phyloP scores from a whole-genome alignment of 2,329 filamentous ascomycete genomes.

The Beauveria brongniartii region DNA sequence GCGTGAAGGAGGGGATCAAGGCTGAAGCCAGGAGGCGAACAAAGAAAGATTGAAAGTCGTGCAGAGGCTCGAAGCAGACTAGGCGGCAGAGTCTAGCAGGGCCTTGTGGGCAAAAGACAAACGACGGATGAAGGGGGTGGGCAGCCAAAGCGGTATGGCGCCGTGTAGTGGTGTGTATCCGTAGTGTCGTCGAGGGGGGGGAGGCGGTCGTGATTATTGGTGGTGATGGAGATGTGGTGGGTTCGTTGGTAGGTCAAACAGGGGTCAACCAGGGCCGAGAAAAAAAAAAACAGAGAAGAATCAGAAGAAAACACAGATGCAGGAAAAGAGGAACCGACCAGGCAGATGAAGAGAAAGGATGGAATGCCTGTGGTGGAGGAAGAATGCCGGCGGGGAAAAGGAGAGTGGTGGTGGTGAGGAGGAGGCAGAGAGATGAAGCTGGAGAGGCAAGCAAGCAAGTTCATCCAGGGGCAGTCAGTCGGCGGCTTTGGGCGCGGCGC shows the following conservation, averaged over 20 bases:
- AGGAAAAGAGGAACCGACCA: not conserved
- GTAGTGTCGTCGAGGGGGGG: not conserved
- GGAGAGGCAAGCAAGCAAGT: not conserved
- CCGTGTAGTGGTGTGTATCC: constrained; percentile 2
- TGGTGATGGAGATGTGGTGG: constrained; percentile 7
- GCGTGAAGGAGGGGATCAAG: constrained; percentile 9
- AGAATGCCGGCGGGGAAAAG: not conserved
- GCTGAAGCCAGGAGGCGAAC: constrained; percentile 7
- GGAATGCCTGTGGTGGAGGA: not conserved
- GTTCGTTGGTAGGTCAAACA: not conserved
- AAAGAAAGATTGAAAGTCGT: constrained; percentile 3
- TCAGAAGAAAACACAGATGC: not conserved
- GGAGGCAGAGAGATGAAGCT: constrained; percentile 1
- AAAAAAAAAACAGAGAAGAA: not conserved
- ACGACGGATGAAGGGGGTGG: constrained; percentile 1
- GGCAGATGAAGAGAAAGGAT: constrained; percentile 2
- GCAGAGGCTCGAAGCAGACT: constrained; percentile 9
- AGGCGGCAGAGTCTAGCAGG: constrained; percentile 4
- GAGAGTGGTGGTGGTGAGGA: not conserved
- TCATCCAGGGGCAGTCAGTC: constrained; percentile 2
- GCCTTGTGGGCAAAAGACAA: not conserved
- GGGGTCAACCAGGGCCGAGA: constrained; percentile 1
- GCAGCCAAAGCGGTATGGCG: constrained; percentile 1
- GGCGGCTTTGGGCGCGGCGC: not conserved
- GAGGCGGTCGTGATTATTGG: constrained; percentile 6